These are phyloP conservation scores for Cryptosporidium canis DNA, from an alignment of 169 alveolate species.

Conservation along the genomic window DNA sequence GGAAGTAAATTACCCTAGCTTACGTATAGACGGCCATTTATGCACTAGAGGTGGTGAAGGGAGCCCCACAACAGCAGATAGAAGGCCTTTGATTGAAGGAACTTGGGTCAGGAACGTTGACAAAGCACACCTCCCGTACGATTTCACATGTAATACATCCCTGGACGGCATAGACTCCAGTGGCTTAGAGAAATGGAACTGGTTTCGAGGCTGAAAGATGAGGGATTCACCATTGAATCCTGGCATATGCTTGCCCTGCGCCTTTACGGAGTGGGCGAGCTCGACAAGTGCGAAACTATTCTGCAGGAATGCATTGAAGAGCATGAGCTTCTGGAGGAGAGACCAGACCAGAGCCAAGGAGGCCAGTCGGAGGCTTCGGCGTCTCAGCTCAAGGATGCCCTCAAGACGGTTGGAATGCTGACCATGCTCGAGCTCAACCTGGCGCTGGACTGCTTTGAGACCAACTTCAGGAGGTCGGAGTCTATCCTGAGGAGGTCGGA, in stretches of 20 bases:
- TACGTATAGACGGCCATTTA: neutral
- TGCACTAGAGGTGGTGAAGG: neutral
- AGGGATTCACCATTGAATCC: slow-evolving; percentile 25
- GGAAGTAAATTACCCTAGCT: neutral
- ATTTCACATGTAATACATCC: too few species aligned
- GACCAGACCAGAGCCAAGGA: neutral
- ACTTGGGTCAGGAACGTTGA: too few species aligned
- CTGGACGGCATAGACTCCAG: neutral
- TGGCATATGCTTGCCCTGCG: slow-evolving; percentile 38
- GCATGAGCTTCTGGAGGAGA: slow-evolving; percentile 17
- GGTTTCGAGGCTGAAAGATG: neutral
- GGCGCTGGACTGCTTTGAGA: slow-evolving; percentile 29
- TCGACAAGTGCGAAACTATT: slow-evolving; percentile 2
- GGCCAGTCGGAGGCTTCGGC: neutral
- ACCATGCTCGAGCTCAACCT: slow-evolving; percentile 35
- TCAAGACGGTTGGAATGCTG: slow-evolving; percentile 15
- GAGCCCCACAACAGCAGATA: neutral
- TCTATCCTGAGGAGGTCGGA: slow-evolving; percentile 5
- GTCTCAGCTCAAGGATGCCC: neutral
- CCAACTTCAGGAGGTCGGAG: slow-evolving; percentile 31
- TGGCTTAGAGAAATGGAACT: neutral
- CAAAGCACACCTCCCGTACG: too few species aligned
- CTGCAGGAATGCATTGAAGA: slow-evolving; percentile 51
- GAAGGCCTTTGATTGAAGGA: too few species aligned
- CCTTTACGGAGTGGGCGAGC: neutral